Evolutionary conservation across 768 basidiomycete genomes (phyloP).

Genomic region (Mrakia gelida): DNA sequence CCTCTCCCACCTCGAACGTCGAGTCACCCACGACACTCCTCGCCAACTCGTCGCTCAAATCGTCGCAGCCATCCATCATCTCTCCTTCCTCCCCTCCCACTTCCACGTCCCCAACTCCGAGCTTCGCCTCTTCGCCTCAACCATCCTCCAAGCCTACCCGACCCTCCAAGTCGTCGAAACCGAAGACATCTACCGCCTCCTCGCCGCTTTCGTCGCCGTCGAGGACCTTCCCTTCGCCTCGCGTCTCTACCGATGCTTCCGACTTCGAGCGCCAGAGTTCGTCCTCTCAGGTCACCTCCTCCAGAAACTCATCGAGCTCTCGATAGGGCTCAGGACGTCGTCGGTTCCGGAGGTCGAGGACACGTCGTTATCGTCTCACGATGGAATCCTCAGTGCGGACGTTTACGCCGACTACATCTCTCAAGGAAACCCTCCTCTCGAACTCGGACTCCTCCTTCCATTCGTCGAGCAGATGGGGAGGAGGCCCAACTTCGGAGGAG

Average conservation of each 20-base stretch:
- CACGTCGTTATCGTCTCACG: not conserved
- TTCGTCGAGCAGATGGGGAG: conserved; percentile 1
- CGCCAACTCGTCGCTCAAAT: not conserved
- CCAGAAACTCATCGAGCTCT: not conserved
- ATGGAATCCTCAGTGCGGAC: not conserved
- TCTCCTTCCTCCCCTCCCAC: not conserved
- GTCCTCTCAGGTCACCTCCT: conserved; percentile 1
- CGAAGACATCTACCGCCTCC: conserved; percentile 8
- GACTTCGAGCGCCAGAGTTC: conserved; percentile 13
- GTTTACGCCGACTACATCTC: conserved; percentile 22
- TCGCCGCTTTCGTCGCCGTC: not conserved
- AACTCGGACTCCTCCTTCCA: not conserved
- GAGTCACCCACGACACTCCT: not conserved
- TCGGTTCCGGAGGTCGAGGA: not conserved
- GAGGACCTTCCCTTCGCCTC: conserved; percentile 12
- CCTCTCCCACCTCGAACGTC: conserved; percentile 7
- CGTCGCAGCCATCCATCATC: not conserved
- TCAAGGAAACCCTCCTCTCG: conserved; percentile 2
- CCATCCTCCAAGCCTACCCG: conserved; percentile 9
- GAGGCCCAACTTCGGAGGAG: conserved; percentile 13
- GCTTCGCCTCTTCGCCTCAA: conserved; percentile 7
- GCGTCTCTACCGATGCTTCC: conserved; percentile 23
- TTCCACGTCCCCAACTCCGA: not conserved
- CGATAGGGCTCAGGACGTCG: not conserved
- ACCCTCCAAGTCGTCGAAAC: conserved; percentile 2